These are phyloP conservation scores for Fragaria ananassa DNA, from an alignment of 306 rosid species.

Conservation along the genomic window DNA sequence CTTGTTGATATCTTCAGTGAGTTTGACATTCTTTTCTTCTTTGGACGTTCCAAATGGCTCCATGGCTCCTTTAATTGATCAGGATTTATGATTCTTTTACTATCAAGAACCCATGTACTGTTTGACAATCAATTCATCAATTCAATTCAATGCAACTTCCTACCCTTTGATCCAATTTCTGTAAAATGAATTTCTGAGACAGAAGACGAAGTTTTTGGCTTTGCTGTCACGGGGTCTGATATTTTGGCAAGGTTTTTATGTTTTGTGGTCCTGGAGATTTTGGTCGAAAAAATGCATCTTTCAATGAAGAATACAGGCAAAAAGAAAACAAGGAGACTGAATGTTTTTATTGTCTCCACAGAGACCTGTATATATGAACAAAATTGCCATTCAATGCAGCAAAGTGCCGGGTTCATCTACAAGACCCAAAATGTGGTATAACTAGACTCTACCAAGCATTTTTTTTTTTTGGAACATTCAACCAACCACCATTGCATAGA, in stretches of 20 bases:
- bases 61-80: conserved; percentile 37
- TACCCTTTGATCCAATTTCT: neutral
- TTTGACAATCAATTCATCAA: conserved; percentile 42
- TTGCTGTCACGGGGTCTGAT: conserved; percentile 9
- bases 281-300: neutral
- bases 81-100: conserved; percentile 60
- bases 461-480: neutral
- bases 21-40: conserved; percentile 45
- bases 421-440: neutral
- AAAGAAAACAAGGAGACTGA: neutral
- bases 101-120: conserved; percentile 40
- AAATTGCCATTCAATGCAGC: neutral
- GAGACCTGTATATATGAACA: conserved; percentile 1
- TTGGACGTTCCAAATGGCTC: conserved; percentile 20
- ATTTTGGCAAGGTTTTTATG: neutral
- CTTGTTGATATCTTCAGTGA: conserved; percentile 54
- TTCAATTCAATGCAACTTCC: conserved; percentile 22
- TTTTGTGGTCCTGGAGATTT: conserved; percentile 5
- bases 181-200: neutral
- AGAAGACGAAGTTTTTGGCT: neutral
- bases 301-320: neutral
- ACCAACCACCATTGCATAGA: neutral
- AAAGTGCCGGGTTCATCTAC: neutral
- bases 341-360: neutral
- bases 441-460: neutral